Conservation (phyloP, 2,329 filamentous ascomycete species). For the Annulohypoxylon truncatum region DNA sequence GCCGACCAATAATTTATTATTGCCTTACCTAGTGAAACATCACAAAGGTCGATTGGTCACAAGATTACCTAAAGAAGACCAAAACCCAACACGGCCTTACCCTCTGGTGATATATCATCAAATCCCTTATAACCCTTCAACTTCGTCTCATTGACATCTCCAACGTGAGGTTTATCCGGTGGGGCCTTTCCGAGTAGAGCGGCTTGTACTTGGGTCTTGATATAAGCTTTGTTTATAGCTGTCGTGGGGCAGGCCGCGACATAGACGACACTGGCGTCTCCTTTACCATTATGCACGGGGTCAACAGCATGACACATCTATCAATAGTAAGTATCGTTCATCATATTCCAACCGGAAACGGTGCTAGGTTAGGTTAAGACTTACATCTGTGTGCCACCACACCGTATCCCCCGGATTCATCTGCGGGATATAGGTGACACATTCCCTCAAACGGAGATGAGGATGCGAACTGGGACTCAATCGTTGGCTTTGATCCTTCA, state of each 20-base stretch:
- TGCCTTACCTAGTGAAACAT: no score
- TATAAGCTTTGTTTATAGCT: constrained; percentile 24
- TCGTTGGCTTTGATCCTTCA: constrained; percentile 19
- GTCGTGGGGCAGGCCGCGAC: constrained; percentile 19
- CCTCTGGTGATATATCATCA: neutral
- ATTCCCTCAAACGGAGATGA: constrained; percentile 16
- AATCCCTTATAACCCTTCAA: constrained; percentile 13
- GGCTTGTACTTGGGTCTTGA: constrained; percentile 35
- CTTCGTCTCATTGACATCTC: constrained; percentile 29
- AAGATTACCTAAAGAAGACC: no score
- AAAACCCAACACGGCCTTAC: neutral
- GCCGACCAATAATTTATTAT: no score
- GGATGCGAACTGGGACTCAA: constrained; percentile 19
- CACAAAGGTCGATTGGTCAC: no score
- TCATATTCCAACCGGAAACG: neutral
- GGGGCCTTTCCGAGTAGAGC: constrained; percentile 1
- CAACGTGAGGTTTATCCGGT: constrained; percentile 31
- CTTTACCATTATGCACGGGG: constrained; percentile 15
- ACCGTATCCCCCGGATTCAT: constrained; percentile 18
- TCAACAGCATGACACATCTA: constrained; percentile 25
- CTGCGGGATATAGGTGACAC: constrained; percentile 12
- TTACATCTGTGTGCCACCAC: constrained; percentile 24
- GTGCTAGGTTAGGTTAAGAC: neutral
- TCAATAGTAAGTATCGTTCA: neutral
- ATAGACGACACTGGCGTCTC: constrained; percentile 19